These are phyloP conservation scores for Micractinium conductrix DNA, from an alignment of 139 green algal species.

Conservation along the genomic window DNA sequence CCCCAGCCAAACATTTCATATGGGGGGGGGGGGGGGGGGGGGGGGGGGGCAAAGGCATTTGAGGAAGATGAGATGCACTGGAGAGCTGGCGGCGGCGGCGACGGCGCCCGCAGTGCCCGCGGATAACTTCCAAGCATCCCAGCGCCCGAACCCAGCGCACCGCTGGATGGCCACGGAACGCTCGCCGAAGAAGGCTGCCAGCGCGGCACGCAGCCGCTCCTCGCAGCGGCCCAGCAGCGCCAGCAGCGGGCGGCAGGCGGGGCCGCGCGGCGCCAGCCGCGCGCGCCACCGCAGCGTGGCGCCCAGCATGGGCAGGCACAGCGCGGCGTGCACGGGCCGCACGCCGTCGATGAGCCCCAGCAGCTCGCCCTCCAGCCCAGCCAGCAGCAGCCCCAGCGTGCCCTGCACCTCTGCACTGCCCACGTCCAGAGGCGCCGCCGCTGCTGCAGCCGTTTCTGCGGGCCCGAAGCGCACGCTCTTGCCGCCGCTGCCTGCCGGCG, in stretches of 20 bases:
- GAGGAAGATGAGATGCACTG: too few relatives aligned
- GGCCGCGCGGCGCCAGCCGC: background rate
- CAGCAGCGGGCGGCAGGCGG: background rate
- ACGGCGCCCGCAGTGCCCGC: too few relatives aligned
- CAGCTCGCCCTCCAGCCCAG: constrained; percentile 44
- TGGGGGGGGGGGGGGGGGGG: too few relatives aligned
- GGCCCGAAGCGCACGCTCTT: constrained; percentile 9
- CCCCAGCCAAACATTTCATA: too few relatives aligned
- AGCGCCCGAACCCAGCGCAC: too few relatives aligned
- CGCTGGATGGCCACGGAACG: constrained; percentile 18
- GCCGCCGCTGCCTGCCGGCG: background rate
- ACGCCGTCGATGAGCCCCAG: constrained; percentile 44
- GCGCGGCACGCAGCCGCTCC: constrained; percentile 7
- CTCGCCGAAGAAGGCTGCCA: constrained; percentile 26
- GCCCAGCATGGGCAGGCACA: constrained; percentile 52
- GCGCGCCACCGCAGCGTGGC: constrained; percentile 37
- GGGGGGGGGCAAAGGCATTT: too few relatives aligned
- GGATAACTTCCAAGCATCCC: too few relatives aligned
- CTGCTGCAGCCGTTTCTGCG: background rate
- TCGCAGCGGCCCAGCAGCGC: constrained; percentile 33
- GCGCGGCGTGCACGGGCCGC: constrained; percentile 11
- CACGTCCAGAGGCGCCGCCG: background rate
- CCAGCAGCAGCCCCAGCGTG: constrained; percentile 34
- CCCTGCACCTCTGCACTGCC: constrained; percentile 1
- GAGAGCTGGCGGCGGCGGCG: too few relatives aligned